phyloP scores from a whole-genome alignment of 306 rosid species.

The Vicia villosa region DNA sequence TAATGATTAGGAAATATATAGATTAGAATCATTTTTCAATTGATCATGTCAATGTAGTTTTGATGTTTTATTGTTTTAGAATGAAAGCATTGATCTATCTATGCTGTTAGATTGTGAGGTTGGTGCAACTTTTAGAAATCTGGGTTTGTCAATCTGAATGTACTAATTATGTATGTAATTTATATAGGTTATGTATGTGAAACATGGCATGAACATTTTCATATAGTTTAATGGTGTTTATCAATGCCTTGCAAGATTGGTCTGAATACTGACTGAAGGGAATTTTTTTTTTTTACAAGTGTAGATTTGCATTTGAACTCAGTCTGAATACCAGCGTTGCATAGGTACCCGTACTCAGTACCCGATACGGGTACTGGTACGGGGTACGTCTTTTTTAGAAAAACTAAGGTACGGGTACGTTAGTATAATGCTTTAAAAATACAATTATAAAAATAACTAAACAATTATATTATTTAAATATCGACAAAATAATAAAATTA shows the following conservation, averaged over 20 bases:
- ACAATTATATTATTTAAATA: no score
- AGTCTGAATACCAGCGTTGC: no score
- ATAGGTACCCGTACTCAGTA: no score
- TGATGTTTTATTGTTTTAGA: not conserved
- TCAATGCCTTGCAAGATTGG: not conserved
- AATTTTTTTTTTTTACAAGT: no score
- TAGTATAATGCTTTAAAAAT: no score
- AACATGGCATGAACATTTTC: not conserved
- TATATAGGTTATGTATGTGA: not conserved
- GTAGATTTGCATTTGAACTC: no score
- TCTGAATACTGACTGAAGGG: no score
- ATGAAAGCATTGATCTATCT: not conserved
- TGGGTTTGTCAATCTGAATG: conserved; percentile 3
- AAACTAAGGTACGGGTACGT: no score
- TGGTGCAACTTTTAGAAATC: not conserved
- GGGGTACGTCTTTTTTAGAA: no score
- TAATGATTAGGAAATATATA: not conserved
- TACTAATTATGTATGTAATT: not conserved
- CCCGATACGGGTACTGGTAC: no score
- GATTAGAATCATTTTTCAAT: not conserved
- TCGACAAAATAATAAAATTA: no score
- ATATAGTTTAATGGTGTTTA: not conserved
- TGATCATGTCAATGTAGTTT: conserved; percentile 10
- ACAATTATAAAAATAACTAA: no score
- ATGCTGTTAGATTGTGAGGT: conserved; percentile 11